phyloP scores from a whole-genome alignment of 768 basidiomycete genomes.

The Suillus fuscotomentosus region DNA sequence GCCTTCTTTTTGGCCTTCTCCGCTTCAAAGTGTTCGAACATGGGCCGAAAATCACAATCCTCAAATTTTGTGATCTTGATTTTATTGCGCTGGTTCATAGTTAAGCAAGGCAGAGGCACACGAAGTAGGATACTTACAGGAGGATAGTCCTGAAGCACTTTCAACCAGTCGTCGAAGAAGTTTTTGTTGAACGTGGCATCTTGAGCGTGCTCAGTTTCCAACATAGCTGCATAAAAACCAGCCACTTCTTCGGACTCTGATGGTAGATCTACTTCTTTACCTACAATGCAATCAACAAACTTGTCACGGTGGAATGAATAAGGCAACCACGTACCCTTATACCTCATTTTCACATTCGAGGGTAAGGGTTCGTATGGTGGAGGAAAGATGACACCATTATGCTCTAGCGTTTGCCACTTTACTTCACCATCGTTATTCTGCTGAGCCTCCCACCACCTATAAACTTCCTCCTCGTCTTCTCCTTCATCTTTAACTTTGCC shows the following conservation, averaged over 20 bases:
- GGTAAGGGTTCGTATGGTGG: constrained; percentile 91
- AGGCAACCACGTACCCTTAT: constrained; percentile 65
- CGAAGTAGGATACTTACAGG: constrained; percentile 56
- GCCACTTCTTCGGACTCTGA: constrained; percentile 94
- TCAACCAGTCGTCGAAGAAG: constrained; percentile 91
- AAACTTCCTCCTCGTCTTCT: constrained; percentile 71
- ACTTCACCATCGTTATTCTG: constrained; percentile 70
- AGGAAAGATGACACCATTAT: constrained; percentile 94
- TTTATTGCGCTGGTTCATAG: constrained; percentile 54
- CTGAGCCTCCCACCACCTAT: constrained; percentile 84
- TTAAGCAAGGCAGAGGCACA: constrained; percentile 8
- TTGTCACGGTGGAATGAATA: constrained; percentile 1
- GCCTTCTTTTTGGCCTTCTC: constrained; percentile 94
- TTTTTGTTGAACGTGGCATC: constrained; percentile 90
- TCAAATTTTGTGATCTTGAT: constrained; percentile 74
- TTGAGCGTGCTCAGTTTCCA: constrained; percentile 90
- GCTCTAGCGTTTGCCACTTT: constrained; percentile 96
- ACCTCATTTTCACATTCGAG: constrained; percentile 85
- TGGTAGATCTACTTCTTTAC: constrained; percentile 74
- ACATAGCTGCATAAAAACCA: constrained; percentile 89
- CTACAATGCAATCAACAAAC: constrained; percentile 40
- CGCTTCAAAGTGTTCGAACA: constrained; percentile 88
- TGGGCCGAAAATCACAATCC: constrained; percentile 90
- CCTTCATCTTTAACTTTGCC: constrained; percentile 56
- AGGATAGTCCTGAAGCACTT: constrained; percentile 74